Conservation (phyloP, 768 basidiomycete species). For the Chiua virens region DNA sequence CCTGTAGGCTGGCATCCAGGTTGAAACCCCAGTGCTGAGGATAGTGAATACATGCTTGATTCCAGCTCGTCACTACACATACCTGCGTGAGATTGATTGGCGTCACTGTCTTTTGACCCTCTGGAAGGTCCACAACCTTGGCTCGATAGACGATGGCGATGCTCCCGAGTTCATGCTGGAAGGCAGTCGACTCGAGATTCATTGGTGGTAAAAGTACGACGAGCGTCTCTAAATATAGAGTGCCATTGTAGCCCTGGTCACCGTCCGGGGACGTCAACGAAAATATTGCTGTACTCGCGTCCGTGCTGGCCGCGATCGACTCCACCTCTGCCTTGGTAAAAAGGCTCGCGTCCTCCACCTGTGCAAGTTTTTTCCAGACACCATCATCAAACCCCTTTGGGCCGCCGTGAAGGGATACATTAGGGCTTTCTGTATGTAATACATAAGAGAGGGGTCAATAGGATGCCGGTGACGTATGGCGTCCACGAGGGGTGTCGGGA, state of each 20-base stretch:
- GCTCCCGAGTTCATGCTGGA: conserved; percentile 58
- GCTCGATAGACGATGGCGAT: conserved; percentile 69
- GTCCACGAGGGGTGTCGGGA: too few relatives aligned
- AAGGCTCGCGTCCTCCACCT: conserved; percentile 42
- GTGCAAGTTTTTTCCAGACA: conserved; percentile 49
- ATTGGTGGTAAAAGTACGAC: conserved; percentile 46
- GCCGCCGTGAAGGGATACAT: conserved; percentile 74
- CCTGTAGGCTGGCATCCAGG: conserved; percentile 62
- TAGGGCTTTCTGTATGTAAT: conserved; percentile 39
- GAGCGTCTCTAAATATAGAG: conserved; percentile 57
- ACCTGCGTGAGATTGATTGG: conserved; percentile 80
- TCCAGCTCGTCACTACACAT: conserved; percentile 11
- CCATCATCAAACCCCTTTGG: conserved; percentile 61
- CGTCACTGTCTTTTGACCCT: conserved; percentile 49
- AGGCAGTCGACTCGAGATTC: conserved; percentile 25
- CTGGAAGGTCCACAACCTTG: conserved; percentile 49
- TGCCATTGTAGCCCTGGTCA: conserved; percentile 71
- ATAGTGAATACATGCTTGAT: background rate
- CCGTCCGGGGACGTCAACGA: conserved; percentile 58
- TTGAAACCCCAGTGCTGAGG: conserved; percentile 82
- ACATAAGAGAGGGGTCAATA: conserved; percentile 10
- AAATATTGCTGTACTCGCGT: conserved; percentile 49
- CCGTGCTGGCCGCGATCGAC: conserved; percentile 37
- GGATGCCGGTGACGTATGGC: background rate
- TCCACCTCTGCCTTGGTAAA: conserved; percentile 56